Evolutionary conservation across 2,329 filamentous ascomycete species (phyloP).

Genomic region (Plenodomus tracheiphilus): DNA sequence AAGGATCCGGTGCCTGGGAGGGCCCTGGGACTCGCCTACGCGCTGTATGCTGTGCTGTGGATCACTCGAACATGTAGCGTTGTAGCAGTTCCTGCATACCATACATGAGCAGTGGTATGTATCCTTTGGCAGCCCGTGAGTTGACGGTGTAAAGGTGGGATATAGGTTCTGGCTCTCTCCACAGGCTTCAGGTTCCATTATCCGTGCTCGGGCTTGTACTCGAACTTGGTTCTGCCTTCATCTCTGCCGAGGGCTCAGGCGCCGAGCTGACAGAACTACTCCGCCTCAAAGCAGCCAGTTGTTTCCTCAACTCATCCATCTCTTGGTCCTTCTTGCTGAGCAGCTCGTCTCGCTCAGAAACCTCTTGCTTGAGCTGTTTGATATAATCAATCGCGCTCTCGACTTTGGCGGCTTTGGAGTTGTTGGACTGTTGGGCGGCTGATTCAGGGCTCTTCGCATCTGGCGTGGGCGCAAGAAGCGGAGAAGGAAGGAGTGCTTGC

Average conservation of each 20-base stretch:
- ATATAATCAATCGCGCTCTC: constrained; percentile 97
- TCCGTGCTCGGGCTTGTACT: constrained; percentile 13
- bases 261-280: constrained; percentile 16
- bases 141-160: neutral
- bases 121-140: neutral
- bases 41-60: neutral
- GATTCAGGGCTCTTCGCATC: constrained; percentile 45
- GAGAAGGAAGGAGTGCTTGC: constrained; percentile 75
- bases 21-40: neutral
- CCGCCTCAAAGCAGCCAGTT: constrained; percentile 48
- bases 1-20: neutral
- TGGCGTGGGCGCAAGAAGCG: constrained; percentile 27
- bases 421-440: constrained; percentile 39
- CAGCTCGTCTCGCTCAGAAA: constrained; percentile 65
- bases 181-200: constrained; percentile 14
- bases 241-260: constrained; percentile 7
- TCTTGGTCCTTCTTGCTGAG: constrained; percentile 68
- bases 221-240: constrained; percentile 15
- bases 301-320: constrained; percentile 54
- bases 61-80: neutral
- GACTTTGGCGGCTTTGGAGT: constrained; percentile 94
- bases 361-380: constrained; percentile 76
- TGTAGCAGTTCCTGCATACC: neutral
- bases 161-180: neutral
- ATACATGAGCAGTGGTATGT: neutral